phyloP scores from a whole-genome alignment of 2,329 filamentous ascomycete species.

The Trichophyton verrucosum region DNA sequence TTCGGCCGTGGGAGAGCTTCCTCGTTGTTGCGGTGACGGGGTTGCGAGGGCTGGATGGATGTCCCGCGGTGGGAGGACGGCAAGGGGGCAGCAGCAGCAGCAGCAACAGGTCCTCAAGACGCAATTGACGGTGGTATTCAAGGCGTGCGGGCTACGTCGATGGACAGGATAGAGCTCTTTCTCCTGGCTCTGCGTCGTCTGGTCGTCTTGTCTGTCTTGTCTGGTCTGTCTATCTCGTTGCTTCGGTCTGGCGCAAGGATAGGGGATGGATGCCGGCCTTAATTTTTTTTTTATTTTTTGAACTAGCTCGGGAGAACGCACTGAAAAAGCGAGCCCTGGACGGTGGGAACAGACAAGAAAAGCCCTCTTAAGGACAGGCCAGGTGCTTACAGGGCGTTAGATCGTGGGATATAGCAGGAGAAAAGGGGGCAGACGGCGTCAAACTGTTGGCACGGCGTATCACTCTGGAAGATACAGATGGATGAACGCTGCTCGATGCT shows the following conservation, averaged over 20 bases:
- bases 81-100: too few relatives aligned
- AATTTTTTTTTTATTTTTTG: background rate
- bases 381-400: too few relatives aligned
- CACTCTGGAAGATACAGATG: too few relatives aligned
- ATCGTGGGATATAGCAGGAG: background rate
- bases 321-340: background rate
- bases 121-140: background rate
- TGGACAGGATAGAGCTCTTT: background rate
- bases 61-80: too few relatives aligned
- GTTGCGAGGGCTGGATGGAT: too few relatives aligned
- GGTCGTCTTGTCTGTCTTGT: background rate
- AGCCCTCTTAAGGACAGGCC: too few relatives aligned
- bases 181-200: background rate
- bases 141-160: background rate
- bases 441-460: background rate
- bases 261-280: conserved; percentile 3
- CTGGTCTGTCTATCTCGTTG: too few relatives aligned
- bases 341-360: background rate
- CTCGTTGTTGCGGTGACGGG: background rate
- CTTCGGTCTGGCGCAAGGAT: background rate
- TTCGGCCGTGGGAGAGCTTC: background rate
- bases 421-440: background rate
- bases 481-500: background rate
- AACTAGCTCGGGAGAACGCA: background rate
- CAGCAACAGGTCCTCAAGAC: too few relatives aligned